Evolutionary conservation across 805 yeast genomes (phyloP), one percentile per base, ranked within the genome.

Genomic region (Torulaspora indica): DNA sequence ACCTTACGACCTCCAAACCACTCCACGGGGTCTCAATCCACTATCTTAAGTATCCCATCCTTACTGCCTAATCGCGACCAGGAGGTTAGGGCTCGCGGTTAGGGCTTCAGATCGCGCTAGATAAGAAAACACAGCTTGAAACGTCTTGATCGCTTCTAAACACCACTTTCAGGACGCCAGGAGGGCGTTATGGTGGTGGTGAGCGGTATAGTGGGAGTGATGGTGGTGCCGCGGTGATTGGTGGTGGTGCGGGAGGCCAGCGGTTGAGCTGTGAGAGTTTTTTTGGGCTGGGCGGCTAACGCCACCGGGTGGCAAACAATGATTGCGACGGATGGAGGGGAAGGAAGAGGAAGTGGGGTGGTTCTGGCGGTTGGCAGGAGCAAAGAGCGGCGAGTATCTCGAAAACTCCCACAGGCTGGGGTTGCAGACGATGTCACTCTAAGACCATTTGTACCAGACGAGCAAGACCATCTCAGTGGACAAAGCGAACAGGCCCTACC

Each of bases 281-380:
- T 22, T 22, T n/a, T 13, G 36, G 22, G 30, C 5, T 38, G 42
- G 36, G 42, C 42, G 42, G 42, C 42, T 38, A 38, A 31, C 42
- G 42, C 42, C 36, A 38, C 42, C 35, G 34, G n/a, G 25, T 12
- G 22, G n/a, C 8, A 18, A 13, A 15, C 20, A 8, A 8, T n/a
- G n/a, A n/a, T n/a, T n/a, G n/a, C n/a, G n/a, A n/a, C n/a, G n/a
- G n/a, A n/a, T 6, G 34, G n/a, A 12, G n/a, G 3, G 12, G 4
- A 12, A 13, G 12, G 18, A 18, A 31, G 22, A 31, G 34, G n/a
- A 25, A 4, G n/a, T 9, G 28, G 28, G 28, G 7, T 8, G 28
- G 25, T 23, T 8, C 25, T 8, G 25, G 25, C 8, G n/a, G n/a
- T n/a, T n/a, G n/a, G n/a, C n/a, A n/a, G n/a, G n/a, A n/a, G n/a